These are phyloP conservation scores for Podospora anserina DNA, from an alignment of 495 filamentous ascomycete genomes.

Conservation along the genomic window DNA sequence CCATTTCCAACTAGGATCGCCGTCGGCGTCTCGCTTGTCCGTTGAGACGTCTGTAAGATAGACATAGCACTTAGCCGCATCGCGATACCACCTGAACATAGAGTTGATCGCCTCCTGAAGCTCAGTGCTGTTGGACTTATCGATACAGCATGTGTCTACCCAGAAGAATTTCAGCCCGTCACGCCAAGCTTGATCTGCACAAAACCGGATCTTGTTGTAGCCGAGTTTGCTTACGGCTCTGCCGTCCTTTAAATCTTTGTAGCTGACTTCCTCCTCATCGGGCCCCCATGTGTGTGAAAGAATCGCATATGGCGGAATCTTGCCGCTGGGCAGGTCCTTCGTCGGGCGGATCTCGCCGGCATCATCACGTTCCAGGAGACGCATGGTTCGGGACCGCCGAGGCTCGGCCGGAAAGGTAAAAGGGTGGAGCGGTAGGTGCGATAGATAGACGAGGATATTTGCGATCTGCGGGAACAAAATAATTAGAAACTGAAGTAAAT, in stretches of 20 bases:
- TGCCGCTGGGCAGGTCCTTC: background rate
- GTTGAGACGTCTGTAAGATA: conserved; percentile 9
- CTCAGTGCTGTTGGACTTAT: conserved; percentile 40
- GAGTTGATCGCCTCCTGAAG: conserved; percentile 43
- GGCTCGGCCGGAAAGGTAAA: no score
- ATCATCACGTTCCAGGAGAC: background rate
- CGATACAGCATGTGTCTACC: conserved; percentile 43
- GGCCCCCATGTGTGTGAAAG: conserved; percentile 36
- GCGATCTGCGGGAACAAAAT: no score
- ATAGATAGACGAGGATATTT: no score
- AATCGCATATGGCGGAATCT: conserved; percentile 34
- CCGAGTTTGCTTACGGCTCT: background rate
- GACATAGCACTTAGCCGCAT: conserved; percentile 30
- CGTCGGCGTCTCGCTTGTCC: conserved; percentile 12
- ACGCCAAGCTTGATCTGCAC: conserved; percentile 25
- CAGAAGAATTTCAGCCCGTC: conserved; percentile 33
- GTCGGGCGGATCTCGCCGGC: conserved; percentile 2
- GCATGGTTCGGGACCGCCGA: no score
- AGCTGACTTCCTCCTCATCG: conserved; percentile 28
- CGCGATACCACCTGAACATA: conserved; percentile 42
- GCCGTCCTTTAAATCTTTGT: conserved; percentile 13
- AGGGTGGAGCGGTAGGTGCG: no score
- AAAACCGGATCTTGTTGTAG: conserved; percentile 28
- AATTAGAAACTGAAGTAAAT: no score
- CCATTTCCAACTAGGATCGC: background rate